Evolutionary conservation across 2,329 filamentous ascomycete species (phyloP), one percentile per base, ranked within the genome.

Genomic region (Aureobasidium melanogenum): DNA sequence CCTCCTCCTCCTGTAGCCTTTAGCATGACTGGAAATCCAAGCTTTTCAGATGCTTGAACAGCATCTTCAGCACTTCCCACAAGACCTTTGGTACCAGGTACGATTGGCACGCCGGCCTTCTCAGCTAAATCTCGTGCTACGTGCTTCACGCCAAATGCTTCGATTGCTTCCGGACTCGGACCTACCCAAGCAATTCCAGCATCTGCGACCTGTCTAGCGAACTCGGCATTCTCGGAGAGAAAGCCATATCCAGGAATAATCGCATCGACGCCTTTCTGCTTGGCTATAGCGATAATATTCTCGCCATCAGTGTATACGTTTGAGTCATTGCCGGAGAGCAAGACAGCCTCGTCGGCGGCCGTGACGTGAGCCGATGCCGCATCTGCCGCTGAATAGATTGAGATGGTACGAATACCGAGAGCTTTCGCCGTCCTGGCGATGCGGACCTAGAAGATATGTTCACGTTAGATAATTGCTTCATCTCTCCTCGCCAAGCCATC

Each of bases 171-270:
- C 0, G 82, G 75, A 14, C 76, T 78, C 1, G 86, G 86, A 0
- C 86, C 85, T 15, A 83, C 77, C 75, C 83, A 88, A 1, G 76
- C 74, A 63, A 88, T 75, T 0, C 83, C 85, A 1, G 79, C 80
- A 9, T 77, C 73, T 24, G 75, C 69, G 0, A 85, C 80, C 0
- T 75, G 72, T 24, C 75, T 69, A 0, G 85, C 84, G 67, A 88
- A 88, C 5, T 81, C 76, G 5, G 82, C 78, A 67, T 87, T 85
- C 62, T 88, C 85, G 0, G 81, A 82, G 1, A 88, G 71, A 63
- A 87, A 88, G 0, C 86, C 86, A 72, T 88, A 88, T 1, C 86
- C 85, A 0, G 85, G 85, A 54, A 86, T 84, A 17, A 88, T 78
- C 3, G 83, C 84, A 63, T 87, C 78, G 2, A 72, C 81, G 2